A percentile compares a stretch with the other conserved stretches of the same genome.
Evolutionary conservation across 2,329 filamentous ascomycete genomes (phyloP).

Genomic region (Pseudocercospora fijiensis): DNA sequence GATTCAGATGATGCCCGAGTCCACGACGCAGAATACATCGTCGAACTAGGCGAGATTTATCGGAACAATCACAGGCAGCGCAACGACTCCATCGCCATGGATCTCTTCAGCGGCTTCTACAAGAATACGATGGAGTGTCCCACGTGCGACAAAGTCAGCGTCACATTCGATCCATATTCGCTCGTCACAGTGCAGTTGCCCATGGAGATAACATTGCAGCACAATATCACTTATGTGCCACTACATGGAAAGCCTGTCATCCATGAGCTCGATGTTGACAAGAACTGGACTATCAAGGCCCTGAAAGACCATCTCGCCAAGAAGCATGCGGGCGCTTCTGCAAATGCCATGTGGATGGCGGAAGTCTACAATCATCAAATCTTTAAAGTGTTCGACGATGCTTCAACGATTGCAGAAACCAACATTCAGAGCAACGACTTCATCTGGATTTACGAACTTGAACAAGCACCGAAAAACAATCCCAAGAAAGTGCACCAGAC

Average conservation of each 20-base stretch:
- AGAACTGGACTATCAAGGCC: constrained; percentile 66
- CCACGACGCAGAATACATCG: constrained; percentile 73
- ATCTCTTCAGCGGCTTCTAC: constrained; percentile 96
- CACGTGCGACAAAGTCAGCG: constrained; percentile 88
- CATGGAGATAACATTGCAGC: constrained; percentile 77
- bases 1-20: constrained; percentile 98
- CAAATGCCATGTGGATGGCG: constrained; percentile 68
- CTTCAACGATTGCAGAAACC: constrained; percentile 66
- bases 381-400: constrained; percentile 81
- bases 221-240: constrained; percentile 73
- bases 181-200: constrained; percentile 89
- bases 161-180: constrained; percentile 97
- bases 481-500: constrained; percentile 54
- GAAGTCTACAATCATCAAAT: constrained; percentile 83
- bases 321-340: constrained; percentile 52
- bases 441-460: constrained; percentile 73
- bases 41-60: constrained; percentile 80
- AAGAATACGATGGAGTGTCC: constrained; percentile 96
- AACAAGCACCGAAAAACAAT: constrained; percentile 75
- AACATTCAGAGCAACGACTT: constrained; percentile 63
- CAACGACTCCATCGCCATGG: constrained; percentile 92
- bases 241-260: constrained; percentile 68
- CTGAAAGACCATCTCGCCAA: constrained; percentile 64
- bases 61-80: constrained; percentile 89
- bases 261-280: constrained; percentile 77